phyloP scores from a whole-genome alignment of 1,139 yeast genomes.

The Blastobotrys malaysiensis region DNA sequence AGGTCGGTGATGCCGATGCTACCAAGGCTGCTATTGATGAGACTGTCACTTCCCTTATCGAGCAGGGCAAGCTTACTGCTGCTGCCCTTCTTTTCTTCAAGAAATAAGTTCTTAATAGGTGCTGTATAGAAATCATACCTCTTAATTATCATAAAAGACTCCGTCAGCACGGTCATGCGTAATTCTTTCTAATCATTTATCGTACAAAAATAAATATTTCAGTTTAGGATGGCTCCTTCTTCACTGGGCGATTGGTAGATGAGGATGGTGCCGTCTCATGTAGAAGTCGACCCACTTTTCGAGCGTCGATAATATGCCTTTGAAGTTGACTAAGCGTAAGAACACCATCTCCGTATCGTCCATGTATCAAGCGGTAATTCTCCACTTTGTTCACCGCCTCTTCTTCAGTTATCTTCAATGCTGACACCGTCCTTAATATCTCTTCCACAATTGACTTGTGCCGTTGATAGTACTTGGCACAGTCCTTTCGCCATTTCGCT shows the following conservation, averaged over 20 bases:
- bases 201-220: background rate
- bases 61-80: slow-evolving; percentile 36
- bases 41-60: slow-evolving; percentile 41
- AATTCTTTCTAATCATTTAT: background rate
- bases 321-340: background rate
- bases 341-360: background rate
- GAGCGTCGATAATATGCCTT: background rate
- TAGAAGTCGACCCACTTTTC: background rate
- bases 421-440: background rate
- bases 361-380: background rate
- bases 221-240: background rate
- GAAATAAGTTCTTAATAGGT: background rate
- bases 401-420: background rate
- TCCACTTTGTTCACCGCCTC: background rate
- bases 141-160: background rate
- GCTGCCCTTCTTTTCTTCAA: slow-evolving; percentile 9
- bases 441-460: background rate
- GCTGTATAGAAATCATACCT: no score
- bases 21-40: slow-evolving; percentile 50
- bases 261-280: background rate
- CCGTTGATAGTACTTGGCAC: background rate
- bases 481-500: background rate
- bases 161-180: no score
- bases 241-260: background rate
- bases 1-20: slow-evolving; percentile 45